Conservation (phyloP, 2,329 filamentous ascomycete species). For the Ascochyta clinopodiicola region DNA sequence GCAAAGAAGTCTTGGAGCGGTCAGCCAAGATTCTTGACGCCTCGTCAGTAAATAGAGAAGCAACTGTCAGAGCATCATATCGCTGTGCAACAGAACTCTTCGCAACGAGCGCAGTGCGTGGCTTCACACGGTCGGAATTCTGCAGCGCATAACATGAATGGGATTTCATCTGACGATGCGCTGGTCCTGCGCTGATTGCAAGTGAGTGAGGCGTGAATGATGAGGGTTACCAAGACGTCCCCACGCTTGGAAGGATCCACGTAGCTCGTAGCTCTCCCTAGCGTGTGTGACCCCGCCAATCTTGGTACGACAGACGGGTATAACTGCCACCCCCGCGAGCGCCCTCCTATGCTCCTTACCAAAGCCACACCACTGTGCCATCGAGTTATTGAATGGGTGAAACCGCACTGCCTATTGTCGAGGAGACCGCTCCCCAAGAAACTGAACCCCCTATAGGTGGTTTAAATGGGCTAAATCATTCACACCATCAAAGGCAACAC, state of each 20-base stretch:
- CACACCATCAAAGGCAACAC: conserved; percentile 31
- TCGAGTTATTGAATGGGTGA: conserved; percentile 52
- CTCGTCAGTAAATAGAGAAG: conserved; percentile 16
- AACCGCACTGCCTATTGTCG: conserved; percentile 48
- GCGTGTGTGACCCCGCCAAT: conserved; percentile 41
- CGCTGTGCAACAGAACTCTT: conserved; percentile 1
- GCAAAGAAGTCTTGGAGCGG: conserved; percentile 37
- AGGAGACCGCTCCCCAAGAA: conserved; percentile 49
- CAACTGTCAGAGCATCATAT: conserved; percentile 8
- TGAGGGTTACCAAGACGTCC: conserved; percentile 24
- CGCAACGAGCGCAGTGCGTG: conserved; percentile 6
- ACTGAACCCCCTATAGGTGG: conserved; percentile 53
- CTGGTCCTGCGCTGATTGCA: conserved; percentile 12
- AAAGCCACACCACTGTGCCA: conserved; percentile 43
- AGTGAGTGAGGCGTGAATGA: conserved; percentile 28
- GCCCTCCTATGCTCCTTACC: conserved; percentile 28
- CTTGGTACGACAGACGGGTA: conserved; percentile 33
- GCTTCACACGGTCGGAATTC: conserved; percentile 10
- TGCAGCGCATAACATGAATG: conserved; percentile 14
- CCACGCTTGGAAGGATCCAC: conserved; percentile 37
- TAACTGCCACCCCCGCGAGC: conserved; percentile 40
- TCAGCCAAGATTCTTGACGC: conserved; percentile 45
- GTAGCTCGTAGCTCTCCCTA: conserved; percentile 37
- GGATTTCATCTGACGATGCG: conserved; percentile 1
- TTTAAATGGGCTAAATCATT: conserved; percentile 41